Conservation (phyloP, 768 basidiomycete species). For the Lactarius quietus region DNA sequence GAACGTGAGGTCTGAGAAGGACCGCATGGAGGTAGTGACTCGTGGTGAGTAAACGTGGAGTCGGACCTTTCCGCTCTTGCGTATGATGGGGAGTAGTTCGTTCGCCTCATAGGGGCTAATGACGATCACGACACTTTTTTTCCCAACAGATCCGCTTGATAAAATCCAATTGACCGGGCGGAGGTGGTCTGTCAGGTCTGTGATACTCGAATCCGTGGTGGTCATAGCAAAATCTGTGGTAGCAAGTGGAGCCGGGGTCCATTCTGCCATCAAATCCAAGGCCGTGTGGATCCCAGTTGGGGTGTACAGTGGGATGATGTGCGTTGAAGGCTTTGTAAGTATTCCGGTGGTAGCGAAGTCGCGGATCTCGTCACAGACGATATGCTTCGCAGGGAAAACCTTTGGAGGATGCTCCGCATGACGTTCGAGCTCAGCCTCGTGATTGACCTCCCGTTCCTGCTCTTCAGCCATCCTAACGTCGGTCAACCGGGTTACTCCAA, state of each 20-base stretch:
- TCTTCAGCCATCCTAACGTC: constrained; percentile 2
- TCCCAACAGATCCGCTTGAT: constrained; percentile 1
- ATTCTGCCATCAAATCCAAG: neutral
- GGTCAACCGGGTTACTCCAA: neutral
- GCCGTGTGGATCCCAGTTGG: too few species aligned
- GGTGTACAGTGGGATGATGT: neutral
- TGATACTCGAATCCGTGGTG: neutral
- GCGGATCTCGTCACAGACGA: neutral
- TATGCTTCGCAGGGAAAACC: neutral
- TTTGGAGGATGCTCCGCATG: neutral
- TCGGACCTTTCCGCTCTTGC: constrained; percentile 9
- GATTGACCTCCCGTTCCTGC: neutral
- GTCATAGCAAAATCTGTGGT: neutral
- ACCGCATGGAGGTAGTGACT: constrained; percentile 9
- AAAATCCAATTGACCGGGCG: constrained; percentile 18
- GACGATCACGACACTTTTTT: neutral
- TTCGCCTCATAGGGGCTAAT: constrained; percentile 12
- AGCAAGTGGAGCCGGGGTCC: neutral
- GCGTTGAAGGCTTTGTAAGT: neutral
- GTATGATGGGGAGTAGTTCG: constrained; percentile 14
- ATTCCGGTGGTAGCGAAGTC: neutral
- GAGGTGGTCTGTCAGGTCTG: constrained; percentile 6
- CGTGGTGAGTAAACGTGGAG: constrained; percentile 17
- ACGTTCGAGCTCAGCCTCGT: neutral
- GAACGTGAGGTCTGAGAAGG: constrained; percentile 15